These are phyloP conservation scores for Clarkia xantiana DNA, from an alignment of 345 rosid genomes.

Conservation along the genomic window DNA sequence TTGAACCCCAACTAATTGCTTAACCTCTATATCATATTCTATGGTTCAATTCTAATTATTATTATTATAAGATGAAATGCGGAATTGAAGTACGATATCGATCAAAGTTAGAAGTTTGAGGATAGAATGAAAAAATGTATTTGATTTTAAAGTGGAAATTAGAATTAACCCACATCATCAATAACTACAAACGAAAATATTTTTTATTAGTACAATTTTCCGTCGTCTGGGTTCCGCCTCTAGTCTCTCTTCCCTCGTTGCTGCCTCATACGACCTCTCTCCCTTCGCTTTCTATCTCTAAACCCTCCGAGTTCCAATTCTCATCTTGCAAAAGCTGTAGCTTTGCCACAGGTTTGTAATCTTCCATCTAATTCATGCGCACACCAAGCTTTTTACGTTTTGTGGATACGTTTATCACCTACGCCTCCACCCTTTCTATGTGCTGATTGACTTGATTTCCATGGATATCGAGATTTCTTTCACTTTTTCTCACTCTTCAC, in stretches of 20 bases:
- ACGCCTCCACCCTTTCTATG: neutral
- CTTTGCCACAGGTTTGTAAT: conserved; percentile 37
- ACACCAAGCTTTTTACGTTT: conserved; percentile 16
- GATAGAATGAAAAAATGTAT: too few species aligned
- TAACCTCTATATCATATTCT: too few species aligned
- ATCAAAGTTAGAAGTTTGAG: too few species aligned
- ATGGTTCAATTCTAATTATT: too few species aligned
- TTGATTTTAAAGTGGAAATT: too few species aligned
- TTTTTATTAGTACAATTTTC: too few species aligned
- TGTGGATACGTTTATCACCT: neutral
- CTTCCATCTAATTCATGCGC: conserved; percentile 31
- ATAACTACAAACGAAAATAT: too few species aligned
- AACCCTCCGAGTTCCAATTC: neutral
- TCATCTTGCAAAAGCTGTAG: conserved; percentile 3
- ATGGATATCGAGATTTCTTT: neutral
- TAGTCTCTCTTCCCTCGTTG: conserved; percentile 14
- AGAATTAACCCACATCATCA: too few species aligned
- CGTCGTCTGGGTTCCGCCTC: too few species aligned
- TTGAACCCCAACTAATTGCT: too few species aligned
- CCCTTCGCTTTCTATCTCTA: conserved; percentile 13
- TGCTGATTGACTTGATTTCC: conserved; percentile 1
- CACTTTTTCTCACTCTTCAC: neutral
- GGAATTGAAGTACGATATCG: too few species aligned
- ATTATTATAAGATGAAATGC: too few species aligned
- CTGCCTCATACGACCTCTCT: conserved; percentile 25